Evolutionary conservation across 306 rosid species (phyloP).

Genomic region (Sphenostylis stenocarpa): DNA sequence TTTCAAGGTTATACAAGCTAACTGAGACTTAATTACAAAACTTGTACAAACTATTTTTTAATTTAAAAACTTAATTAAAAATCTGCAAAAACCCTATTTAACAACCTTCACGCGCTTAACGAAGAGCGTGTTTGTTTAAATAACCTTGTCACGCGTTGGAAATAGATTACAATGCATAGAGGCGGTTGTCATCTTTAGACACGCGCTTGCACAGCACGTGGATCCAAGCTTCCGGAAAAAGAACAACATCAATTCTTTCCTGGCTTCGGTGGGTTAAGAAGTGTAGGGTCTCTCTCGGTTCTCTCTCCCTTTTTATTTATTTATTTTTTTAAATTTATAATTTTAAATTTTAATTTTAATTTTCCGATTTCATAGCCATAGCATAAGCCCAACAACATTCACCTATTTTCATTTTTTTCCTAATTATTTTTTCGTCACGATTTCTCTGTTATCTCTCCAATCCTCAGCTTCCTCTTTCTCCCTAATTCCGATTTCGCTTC

Average conservation of each 20-base stretch:
- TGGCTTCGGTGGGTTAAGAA: conserved; percentile 39
- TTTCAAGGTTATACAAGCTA: too few relatives aligned
- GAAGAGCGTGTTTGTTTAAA: not conserved
- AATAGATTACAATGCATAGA: not conserved
- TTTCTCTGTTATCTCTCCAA: conserved; percentile 26
- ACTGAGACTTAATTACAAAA: too few relatives aligned
- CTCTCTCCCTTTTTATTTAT: not conserved
- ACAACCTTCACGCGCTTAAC: not conserved
- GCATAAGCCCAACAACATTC: not conserved
- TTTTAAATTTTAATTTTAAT: not conserved
- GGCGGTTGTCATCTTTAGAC: not conserved
- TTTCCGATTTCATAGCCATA: not conserved
- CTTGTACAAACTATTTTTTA: too few relatives aligned
- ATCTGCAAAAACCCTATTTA: too few relatives aligned
- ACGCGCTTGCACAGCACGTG: conserved; percentile 43
- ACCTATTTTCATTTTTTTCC: not conserved
- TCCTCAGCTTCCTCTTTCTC: not conserved
- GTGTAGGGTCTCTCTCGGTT: not conserved
- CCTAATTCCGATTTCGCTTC: not conserved
- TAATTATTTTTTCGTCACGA: not conserved
- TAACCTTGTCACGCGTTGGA: too few relatives aligned
- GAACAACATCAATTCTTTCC: conserved; percentile 51
- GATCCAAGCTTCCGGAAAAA: conserved; percentile 31
- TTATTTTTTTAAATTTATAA: not conserved
- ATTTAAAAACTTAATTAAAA: too few relatives aligned